Evolutionary conservation across 805 yeast genomes (phyloP), one percentile per base, ranked within the genome.

Genomic region (Kuraishia cidri): DNA sequence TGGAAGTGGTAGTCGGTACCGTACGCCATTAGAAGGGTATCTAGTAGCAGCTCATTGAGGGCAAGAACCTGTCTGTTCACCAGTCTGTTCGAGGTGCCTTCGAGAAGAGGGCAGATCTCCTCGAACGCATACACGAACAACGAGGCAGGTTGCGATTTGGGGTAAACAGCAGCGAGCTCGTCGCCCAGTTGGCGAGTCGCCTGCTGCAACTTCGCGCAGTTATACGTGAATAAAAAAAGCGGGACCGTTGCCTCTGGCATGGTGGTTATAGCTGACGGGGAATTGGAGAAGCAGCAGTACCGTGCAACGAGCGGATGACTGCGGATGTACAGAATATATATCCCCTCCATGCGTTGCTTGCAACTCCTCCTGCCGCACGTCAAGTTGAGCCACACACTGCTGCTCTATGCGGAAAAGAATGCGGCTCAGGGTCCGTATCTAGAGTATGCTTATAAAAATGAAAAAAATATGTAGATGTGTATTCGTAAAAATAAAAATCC

Each of bases 61-160:
- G 43, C 29, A 4, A 63, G 43, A 29, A 77, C 45, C 24, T 58
- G 50, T 4, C 46, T 42, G 10, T 62, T 52, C 2, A 75, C 67
- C 1, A 35, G 20, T 2, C 47, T 43, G 6, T 57, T 47, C 30
- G 67, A 63, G 2, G 75, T 60, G 2, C 79, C 76, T 36, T 77
- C 77, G 42, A 76, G 46, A 1, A 75, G 54, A 3, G 75, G 50
- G 31, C 78, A 65, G 8, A 80, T 43, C 47, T 81, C 92, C 48
- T 81, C 79, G 39, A 80, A 70, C 3, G 80, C 86, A 50, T 79
- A 73, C 1, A 69, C 79, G 33, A 68, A 66, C 5, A 79, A 34
- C 32, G 67, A 62, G 0, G 72, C 68, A 21, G 56, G 46, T 4
- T 45, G 42, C n/a, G 41, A 38, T 8, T 29, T 27, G 11, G 32